Conservation (phyloP, 2,329 filamentous ascomycete genomes). For the Alternaria rosae region DNA sequence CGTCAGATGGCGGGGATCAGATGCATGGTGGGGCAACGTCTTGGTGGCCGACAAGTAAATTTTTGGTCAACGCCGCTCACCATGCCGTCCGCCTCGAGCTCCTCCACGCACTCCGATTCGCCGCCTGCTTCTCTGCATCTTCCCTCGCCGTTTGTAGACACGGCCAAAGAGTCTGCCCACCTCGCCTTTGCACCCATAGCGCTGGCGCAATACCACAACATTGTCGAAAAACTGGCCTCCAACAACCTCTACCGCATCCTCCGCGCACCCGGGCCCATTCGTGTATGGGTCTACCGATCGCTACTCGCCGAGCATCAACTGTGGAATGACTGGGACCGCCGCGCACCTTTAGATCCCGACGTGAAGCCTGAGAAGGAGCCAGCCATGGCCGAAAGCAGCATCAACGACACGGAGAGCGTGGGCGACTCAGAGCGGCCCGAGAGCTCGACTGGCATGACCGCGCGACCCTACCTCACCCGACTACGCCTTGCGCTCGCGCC, state of each 20-base stretch:
- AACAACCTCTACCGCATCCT: slow-evolving; percentile 37
- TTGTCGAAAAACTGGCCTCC: slow-evolving; percentile 30
- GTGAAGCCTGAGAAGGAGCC: slow-evolving; percentile 11
- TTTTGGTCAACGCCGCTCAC: slow-evolving; percentile 8
- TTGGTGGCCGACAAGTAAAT: slow-evolving; percentile 6
- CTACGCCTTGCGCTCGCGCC: slow-evolving; percentile 56
- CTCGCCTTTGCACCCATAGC: slow-evolving; percentile 31
- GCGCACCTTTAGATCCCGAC: not conserved
- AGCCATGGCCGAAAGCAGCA: slow-evolving; percentile 10
- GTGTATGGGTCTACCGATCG: slow-evolving; percentile 36
- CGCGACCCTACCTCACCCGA: slow-evolving; percentile 52
- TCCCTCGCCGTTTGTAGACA: slow-evolving; percentile 10
- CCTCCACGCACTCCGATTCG: slow-evolving; percentile 15
- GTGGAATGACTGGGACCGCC: slow-evolving; percentile 31
- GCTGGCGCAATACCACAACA: slow-evolving; percentile 35
- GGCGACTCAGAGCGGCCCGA: slow-evolving; percentile 23
- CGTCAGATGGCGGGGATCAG: not conserved
- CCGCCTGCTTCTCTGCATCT: not conserved
- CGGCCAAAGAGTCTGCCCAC: slow-evolving; percentile 6
- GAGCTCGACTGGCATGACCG: slow-evolving; percentile 15
- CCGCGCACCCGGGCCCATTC: slow-evolving; percentile 34
- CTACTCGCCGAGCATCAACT: slow-evolving; percentile 30
- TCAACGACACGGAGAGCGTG: slow-evolving; percentile 20
- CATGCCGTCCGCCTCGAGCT: slow-evolving; percentile 15
- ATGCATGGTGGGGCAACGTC: slow-evolving; percentile 5